A percentile compares a stretch with the other conserved stretches of the same genome.
These are phyloP conservation scores for Magnolia sinica DNA, from an alignment of 164 flowering plant genomes.

Conservation along the genomic window DNA sequence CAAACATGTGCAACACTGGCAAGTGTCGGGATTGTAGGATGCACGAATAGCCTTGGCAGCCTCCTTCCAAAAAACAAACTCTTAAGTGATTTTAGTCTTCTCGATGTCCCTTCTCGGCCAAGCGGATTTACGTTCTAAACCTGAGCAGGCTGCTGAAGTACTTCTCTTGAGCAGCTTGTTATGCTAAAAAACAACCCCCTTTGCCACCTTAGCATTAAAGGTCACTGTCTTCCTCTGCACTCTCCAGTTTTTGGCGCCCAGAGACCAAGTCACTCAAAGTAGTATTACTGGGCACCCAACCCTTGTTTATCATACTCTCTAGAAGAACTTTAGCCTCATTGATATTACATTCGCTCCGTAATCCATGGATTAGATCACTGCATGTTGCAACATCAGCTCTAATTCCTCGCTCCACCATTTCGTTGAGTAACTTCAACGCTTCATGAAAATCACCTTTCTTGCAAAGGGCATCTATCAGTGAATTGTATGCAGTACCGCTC, in stretches of 20 bases:
- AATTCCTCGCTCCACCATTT: constrained; percentile 35
- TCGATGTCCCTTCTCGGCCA: neutral
- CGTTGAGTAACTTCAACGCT: constrained; percentile 29
- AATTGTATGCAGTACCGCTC: constrained; percentile 17
- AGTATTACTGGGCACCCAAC: constrained; percentile 34
- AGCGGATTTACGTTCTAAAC: neutral
- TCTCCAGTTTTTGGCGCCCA: neutral
- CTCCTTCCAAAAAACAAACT: neutral
- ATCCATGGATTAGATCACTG: constrained; percentile 21
- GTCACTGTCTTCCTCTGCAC: neutral
- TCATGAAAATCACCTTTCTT: constrained; percentile 30
- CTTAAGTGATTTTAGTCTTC: neutral
- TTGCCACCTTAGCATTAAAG: neutral
- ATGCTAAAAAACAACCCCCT: neutral
- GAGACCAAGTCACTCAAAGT: constrained; percentile 28
- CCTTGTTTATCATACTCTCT: constrained; percentile 27
- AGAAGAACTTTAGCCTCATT: constrained; percentile 29
- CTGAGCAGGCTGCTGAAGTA: neutral
- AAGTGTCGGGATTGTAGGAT: neutral
- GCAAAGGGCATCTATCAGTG: constrained; percentile 28
- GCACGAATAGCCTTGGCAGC: too few relatives aligned
- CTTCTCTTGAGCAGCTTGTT: neutral
- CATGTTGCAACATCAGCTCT: constrained; percentile 33
- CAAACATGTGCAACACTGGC: neutral
- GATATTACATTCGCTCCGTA: constrained; percentile 23